These are phyloP conservation scores for Pulveroboletus frians DNA, from an alignment of 768 basidiomycete genomes.

Conservation along the genomic window DNA sequence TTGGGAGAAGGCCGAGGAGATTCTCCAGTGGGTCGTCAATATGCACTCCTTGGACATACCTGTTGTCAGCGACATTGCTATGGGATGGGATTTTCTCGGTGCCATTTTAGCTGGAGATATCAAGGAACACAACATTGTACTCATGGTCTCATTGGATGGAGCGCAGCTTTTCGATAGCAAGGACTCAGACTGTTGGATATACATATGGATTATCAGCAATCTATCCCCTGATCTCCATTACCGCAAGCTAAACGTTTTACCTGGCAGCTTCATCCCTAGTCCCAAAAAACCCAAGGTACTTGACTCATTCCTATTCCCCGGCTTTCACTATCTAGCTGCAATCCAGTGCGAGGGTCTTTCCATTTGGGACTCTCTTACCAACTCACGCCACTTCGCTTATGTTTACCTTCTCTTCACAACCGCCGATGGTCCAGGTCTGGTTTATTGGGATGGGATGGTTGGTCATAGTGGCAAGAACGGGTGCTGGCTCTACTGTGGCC, in stretches of 20 bases:
- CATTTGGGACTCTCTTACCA: not conserved
- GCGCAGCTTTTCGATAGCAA: too few relatives aligned
- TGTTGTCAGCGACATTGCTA: too few relatives aligned
- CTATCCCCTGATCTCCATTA: conserved; percentile 3
- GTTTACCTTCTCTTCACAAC: not conserved
- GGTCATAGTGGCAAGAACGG: not conserved
- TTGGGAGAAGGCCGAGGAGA: too few relatives aligned
- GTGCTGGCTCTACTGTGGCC: not conserved
- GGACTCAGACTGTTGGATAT: conserved; percentile 31
- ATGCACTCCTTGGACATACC: too few relatives aligned
- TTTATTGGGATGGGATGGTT: not conserved
- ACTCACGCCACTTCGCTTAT: too few relatives aligned
- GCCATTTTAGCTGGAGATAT: too few relatives aligned
- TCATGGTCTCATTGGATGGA: too few relatives aligned
- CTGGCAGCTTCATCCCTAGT: not conserved
- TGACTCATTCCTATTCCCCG: not conserved
- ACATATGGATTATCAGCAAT: conserved; percentile 33
- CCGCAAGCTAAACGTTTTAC: not conserved
- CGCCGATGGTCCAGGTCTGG: not conserved
- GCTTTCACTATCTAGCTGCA: not conserved
- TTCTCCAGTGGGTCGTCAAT: too few relatives aligned
- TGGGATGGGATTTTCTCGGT: too few relatives aligned
- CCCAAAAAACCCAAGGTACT: not conserved
- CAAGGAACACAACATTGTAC: too few relatives aligned
- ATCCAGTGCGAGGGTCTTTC: not conserved